Base-by-base conservation (phyloP, 495 filamentous ascomycete species). In the Podospora sp. region DNA sequence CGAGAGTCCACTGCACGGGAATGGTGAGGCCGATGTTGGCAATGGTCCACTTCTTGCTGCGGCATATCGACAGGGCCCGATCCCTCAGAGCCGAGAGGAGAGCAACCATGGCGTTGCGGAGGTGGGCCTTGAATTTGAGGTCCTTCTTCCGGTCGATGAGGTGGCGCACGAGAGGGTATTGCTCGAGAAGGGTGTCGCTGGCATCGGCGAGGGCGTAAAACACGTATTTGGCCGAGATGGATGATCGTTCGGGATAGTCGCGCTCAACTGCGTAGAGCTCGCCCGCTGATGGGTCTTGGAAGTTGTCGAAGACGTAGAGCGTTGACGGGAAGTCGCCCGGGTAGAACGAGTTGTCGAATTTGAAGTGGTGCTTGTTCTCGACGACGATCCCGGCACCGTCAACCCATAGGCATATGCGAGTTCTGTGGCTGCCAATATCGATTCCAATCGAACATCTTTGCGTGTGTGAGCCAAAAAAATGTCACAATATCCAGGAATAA, bases 1-100 rank as follows among this genome's bases (percentile, higher is more conserved):
- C 62, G 9, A 65, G 27, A 1, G 62, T 65, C 62, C 62, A 65
- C 20, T 65, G 62, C n/a, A 50, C 62, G 4, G 62, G 62, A 27
- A 65, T 50, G 8, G 62, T 65, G 20, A 65, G 27, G 3, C 35
- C 62, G 9, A 65, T 40, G 8, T 57, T 56, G 16, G 1, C n/a
- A 25, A 65, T 46, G 7, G n/a, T 18, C 18, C 49, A 46, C 5
- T 27, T 27, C 22, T 29, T 63, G 2, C 1, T n/a, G 20, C 5
- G 20, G 49, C 40, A 52, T 0, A 63, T 24, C 11, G 36, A 6
- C 61, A 63, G 4, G 26, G 56, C 56, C 1, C 56, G 22, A 9
- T 33, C 24, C 26, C 56, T 25, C 3, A 59, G 56, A 18, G 33
- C 56, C 3, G 56, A 29, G 3, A 59, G 9, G 6, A 59, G 25